These are phyloP conservation scores for Paraphoma chrysanthemicola DNA, from an alignment of 2,329 filamentous ascomycete species.

Conservation along the genomic window DNA sequence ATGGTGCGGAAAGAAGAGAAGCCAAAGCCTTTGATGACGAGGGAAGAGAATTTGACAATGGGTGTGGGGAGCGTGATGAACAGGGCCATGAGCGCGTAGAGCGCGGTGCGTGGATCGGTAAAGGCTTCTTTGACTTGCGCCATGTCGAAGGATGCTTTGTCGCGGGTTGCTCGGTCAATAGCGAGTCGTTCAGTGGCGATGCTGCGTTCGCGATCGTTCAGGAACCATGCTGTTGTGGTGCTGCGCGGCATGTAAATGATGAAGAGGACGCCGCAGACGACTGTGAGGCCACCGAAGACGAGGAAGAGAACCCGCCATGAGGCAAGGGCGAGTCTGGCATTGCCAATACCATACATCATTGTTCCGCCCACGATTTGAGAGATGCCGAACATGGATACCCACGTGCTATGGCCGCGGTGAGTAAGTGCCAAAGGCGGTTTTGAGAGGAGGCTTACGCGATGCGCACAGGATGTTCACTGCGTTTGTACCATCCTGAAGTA, in stretches of 20 bases:
- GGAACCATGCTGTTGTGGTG: conserved; percentile 59
- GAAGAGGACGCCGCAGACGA: conserved; percentile 53
- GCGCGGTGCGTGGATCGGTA: conserved; percentile 54
- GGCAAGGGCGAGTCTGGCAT: conserved; percentile 45
- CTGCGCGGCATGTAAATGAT: conserved; percentile 56
- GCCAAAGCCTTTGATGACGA: conserved; percentile 51
- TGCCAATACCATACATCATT: conserved; percentile 61
- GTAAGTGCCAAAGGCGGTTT: neutral
- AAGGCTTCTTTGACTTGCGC: conserved; percentile 55
- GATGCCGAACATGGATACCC: conserved; percentile 57
- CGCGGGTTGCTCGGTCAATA: conserved; percentile 49
- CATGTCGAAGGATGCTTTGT: conserved; percentile 54
- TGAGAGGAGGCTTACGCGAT: conserved; percentile 16
- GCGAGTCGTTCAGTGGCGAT: conserved; percentile 50
- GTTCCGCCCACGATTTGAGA: conserved; percentile 56
- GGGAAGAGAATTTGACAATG: conserved; percentile 56
- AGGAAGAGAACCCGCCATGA: conserved; percentile 60
- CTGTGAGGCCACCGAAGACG: conserved; percentile 58
- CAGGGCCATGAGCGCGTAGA: conserved; percentile 54
- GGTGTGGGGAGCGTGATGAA: conserved; percentile 57
- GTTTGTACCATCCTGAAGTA: conserved; percentile 44
- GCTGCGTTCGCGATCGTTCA: conserved; percentile 52
- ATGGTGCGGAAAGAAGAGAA: conserved; percentile 53
- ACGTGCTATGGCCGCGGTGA: conserved; percentile 30
- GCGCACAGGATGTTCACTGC: conserved; percentile 34